A percentile compares a stretch with the other conserved stretches of the same genome.
Conservation (phyloP, 2,329 filamentous ascomycete species). For the Cercospora citrullina region DNA sequence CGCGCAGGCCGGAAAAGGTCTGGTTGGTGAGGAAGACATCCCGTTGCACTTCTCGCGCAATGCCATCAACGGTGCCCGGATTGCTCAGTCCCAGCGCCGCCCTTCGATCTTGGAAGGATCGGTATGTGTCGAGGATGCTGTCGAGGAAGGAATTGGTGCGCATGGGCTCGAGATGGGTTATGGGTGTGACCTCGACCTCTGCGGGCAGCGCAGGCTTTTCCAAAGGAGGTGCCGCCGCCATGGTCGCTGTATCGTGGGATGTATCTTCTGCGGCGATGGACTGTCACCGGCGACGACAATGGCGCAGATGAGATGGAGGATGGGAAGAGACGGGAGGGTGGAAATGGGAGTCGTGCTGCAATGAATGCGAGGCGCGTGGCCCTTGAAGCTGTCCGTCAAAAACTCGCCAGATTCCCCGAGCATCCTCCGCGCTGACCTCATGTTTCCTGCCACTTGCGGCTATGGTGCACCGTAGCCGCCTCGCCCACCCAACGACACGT, state of each 20-base stretch:
- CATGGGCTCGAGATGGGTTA: slow-evolving; percentile 27
- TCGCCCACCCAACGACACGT: neutral
- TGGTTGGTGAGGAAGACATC: slow-evolving; percentile 95
- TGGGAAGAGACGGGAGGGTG: neutral
- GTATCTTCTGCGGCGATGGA: neutral
- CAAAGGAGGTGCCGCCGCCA: slow-evolving; percentile 26
- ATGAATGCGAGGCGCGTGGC: neutral
- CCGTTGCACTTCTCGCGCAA: slow-evolving; percentile 88
- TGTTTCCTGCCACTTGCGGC: neutral
- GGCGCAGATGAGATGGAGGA: slow-evolving; percentile 3
- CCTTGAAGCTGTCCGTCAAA: neutral
- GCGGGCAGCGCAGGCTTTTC: slow-evolving; percentile 34
- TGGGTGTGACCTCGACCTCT: slow-evolving; percentile 27
- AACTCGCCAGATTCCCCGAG: neutral
- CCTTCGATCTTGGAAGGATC: slow-evolving; percentile 79
- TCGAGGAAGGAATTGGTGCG: slow-evolving; percentile 36
- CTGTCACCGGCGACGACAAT: neutral
- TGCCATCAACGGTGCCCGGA: slow-evolving; percentile 86
- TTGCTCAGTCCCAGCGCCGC: slow-evolving; percentile 85
- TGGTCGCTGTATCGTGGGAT: neutral
- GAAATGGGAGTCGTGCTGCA: neutral
- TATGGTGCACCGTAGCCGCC: neutral
- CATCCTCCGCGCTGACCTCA: neutral
- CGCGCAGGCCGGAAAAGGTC: slow-evolving; percentile 94
- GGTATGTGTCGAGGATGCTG: slow-evolving; percentile 64